A percentile compares a stretch with the other conserved stretches of the same genome.
phyloP scores from a whole-genome alignment of 202 grass and related monocot genomes.

The Saccharum hybrid region DNA sequence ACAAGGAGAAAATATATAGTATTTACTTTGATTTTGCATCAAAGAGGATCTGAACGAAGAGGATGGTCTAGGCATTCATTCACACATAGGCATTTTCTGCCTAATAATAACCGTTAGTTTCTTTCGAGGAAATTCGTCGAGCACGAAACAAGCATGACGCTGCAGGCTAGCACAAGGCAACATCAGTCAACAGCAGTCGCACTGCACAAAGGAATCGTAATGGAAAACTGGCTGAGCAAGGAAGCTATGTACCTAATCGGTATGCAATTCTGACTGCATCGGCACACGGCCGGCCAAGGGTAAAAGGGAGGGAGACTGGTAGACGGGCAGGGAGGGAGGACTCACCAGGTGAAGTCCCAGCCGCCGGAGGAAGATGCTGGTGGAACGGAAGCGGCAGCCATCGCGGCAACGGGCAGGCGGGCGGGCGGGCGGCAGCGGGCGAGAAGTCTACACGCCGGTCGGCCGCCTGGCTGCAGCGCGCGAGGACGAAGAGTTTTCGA shows the following conservation, averaged over 20 bases:
- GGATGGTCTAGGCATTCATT: too few relatives aligned
- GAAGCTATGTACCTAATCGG: not conserved
- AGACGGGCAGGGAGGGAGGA: not conserved
- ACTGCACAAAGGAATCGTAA: not conserved
- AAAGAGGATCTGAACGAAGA: not conserved
- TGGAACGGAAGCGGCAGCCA: conserved; percentile 1
- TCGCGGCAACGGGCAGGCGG: not conserved
- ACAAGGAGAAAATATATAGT: not conserved
- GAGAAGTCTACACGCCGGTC: not conserved
- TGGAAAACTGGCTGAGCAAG: not conserved
- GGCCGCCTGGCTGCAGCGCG: not conserved
- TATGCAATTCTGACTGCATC: not conserved
- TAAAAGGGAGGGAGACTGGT: not conserved
- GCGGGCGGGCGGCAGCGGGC: not conserved
- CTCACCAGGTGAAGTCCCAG: conserved; percentile 50
- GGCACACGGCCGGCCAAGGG: not conserved
- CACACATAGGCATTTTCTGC: not conserved
- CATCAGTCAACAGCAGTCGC: not conserved
- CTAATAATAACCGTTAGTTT: not conserved
- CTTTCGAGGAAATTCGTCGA: conserved; percentile 23
- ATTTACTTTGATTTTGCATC: not conserved
- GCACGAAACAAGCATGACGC: not conserved
- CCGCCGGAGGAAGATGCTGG: not conserved
- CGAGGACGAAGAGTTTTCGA: not conserved
- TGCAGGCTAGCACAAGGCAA: not conserved